Base-by-base conservation (phyloP, 2,329 filamentous ascomycete species). In the Aspergillus sp. region DNA sequence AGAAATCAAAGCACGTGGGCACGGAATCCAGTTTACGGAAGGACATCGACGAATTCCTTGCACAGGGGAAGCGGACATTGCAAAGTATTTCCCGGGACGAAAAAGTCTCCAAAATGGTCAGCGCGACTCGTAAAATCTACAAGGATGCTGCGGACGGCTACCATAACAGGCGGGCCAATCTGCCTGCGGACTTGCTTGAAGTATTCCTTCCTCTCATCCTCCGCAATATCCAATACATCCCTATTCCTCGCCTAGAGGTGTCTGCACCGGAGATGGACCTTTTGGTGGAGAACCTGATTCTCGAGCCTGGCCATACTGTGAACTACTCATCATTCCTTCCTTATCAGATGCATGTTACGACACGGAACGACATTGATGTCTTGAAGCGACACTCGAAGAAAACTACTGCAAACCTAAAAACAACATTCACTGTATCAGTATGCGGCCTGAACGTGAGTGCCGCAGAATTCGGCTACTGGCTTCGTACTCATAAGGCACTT, bases 281-380 rank as follows among this genome's bases (percentile, higher is more conserved):
- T 5, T 79, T 98, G 1, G 78, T 98, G 2, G 93, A 98, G 70
- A 97, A 96, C 63, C 80, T 98, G 33, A 89, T 98, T 59, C 82
- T 98, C 33, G 91, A 97, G 69, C 93, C 93, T 0, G 93, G 93
- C 6, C 82, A 82, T 57, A 96, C 91, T 0, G 82, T 96, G 66
- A 93, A 96, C 71, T 80, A 88, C 61, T 91, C 89, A 3, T 96
- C 93, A 0, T 98, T 98, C 79, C 81, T 98, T 1, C 93, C 93
- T 0, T 93, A 91, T 76, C 86, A 87, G 55, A 80, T 97, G 53
- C 88, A 90, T 45, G 78, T 97, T 3, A 88, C 92, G 62, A 93
- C 90, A 0, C 88, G 89, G 73, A 97, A 96, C 68, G 90, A 96
- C 64, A 77, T 97, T 35, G 91, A 96, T 63, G 86, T 97, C 41